Percentiles rank a stretch among this genome's conserved stretches.
phyloP scores from a whole-genome alignment of 257 asterid species.

The Rubia yunnanensis region DNA sequence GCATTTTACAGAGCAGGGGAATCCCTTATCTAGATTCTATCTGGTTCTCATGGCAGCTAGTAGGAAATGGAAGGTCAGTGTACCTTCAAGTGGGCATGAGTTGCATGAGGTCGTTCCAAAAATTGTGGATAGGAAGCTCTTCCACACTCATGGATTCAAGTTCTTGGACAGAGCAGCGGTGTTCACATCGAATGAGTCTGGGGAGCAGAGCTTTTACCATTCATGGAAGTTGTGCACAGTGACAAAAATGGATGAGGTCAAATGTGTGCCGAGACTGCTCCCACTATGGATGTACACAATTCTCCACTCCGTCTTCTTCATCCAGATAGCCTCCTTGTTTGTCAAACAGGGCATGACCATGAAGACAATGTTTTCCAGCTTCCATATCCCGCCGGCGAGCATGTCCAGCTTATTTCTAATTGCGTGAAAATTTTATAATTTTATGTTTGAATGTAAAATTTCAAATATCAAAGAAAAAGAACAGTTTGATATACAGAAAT shows the following conservation, averaged over 20 bases:
- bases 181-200: conserved; percentile 28
- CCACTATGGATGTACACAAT: conserved; percentile 97
- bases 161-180: conserved; percentile 61
- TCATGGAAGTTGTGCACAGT: conserved; percentile 69
- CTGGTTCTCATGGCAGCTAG: conserved; percentile 64
- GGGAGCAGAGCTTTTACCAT: conserved; percentile 16
- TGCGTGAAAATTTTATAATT: too few relatives aligned
- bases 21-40: conserved; percentile 65
- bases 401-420: conserved; percentile 95
- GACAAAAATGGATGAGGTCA: conserved; percentile 89
- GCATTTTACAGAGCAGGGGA: conserved; percentile 57
- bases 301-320: conserved; percentile 84
- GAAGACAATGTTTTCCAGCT: conserved; percentile 54
- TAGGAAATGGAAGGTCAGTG: conserved; percentile 46
- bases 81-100: conserved; percentile 35
- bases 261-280: conserved; percentile 69
- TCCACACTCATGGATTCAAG: conserved; percentile 56
- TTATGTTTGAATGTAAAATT: too few relatives aligned
- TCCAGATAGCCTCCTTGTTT: conserved; percentile 88
- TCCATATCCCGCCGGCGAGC: conserved; percentile 89
- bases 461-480: too few relatives aligned
- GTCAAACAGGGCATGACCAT: conserved; percentile 91
- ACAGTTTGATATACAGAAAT: too few relatives aligned
- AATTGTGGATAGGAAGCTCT: conserved; percentile 49
- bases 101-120: conserved; percentile 44